Base-by-base conservation (phyloP, 2,329 filamentous ascomycete species). In the Trichoderma koningiopsis region DNA sequence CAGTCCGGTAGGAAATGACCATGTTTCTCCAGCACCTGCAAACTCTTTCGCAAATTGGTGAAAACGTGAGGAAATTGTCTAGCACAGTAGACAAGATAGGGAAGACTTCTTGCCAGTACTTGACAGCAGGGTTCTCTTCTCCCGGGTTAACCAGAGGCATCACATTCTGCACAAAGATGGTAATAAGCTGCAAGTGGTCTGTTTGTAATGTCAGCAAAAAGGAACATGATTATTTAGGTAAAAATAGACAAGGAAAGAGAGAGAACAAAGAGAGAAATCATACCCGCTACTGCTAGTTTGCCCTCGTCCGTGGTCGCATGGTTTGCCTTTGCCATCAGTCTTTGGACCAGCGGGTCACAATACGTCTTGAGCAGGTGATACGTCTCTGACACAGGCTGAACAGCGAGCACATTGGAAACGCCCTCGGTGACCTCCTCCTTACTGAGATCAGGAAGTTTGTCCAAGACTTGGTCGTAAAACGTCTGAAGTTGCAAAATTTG, bases 351-450 rank as follows among this genome's bases (percentile, higher is more conserved):
- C 11, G 96, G 96, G 76, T 97, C 93, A 78, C 93, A 96, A 83
- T 96, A 98, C 58, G 96, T 85, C 82, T 97, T 97, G 75, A 99
- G 86, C 3, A 94, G 90, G 70, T 88, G 88, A 79, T 97, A 96
- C 24, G 94, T 88, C 76, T 96, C 92, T 53, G 89, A 86, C 29
- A 89, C 81, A 6, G 94, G 93, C 77, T 97, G 94, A 62, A 91
- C 93, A 13, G 94, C 92, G 65, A 99, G 90, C 19, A 99, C 94
- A 60, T 90, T 92, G 13, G 96, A 94, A 57, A 98, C 94, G 72
- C 96, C 96, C 78, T 99, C 95, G 0, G 96, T 98, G 61, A 99
- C 88, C 80, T 99, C 96, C 78, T 98, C 94, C 80, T 97, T 94
- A 77, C 95, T 98, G 56, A 89, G 85, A 14, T 91, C 88, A 8